Evolutionary conservation across 805 yeast species (phyloP), one percentile per base, ranked within the genome.

Genomic region (Soucietia sequanensis): DNA sequence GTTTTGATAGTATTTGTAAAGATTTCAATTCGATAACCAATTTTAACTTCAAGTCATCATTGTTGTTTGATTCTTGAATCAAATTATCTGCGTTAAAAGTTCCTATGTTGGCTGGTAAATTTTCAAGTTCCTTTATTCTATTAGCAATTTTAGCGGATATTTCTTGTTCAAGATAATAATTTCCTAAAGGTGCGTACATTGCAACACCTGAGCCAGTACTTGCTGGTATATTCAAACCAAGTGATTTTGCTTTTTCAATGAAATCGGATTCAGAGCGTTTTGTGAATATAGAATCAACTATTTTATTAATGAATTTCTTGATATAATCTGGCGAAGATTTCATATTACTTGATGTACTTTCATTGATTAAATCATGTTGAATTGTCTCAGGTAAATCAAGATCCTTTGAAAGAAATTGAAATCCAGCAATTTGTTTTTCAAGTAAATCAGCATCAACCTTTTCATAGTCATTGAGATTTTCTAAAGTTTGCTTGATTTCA

Each of bases 11-110:
- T 4, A 84, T 55, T 45, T 80, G 76, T 39, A 85, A 63, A 2
- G 84, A 66, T 54, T 84, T 85, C 47, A 85, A 62, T 59, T 85
- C 95, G 26, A 84, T 68, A 22, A 85, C 59, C 4, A 88, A 78
- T 35, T 70, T 74, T n/a, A 82, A 55, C 55, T 84, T 84, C 36
- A 81, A 57, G 11, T 68, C 72, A 48, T 84, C 89, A 10, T 37
- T 32, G n/a, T n/a, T n/a, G n/a, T n/a, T n/a, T n/a, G n/a, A n/a
- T n/a, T n/a, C n/a, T n/a, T n/a, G n/a, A n/a, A n/a, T n/a, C n/a
- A n/a, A n/a, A 13, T 27, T 30, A 19, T 43, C 36, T 9, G 35
- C 42, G 18, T 67, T 64, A 37, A 54, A 78, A 2, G 86, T 70
- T 17, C 90, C 91, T 33, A 85, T 48, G 47, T 81, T 83, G 3